Percentiles rank a stretch among this genome's conserved stretches.
These are phyloP conservation scores for Hippophae tibetana DNA, from an alignment of 306 rosid genomes.

Conservation along the genomic window DNA sequence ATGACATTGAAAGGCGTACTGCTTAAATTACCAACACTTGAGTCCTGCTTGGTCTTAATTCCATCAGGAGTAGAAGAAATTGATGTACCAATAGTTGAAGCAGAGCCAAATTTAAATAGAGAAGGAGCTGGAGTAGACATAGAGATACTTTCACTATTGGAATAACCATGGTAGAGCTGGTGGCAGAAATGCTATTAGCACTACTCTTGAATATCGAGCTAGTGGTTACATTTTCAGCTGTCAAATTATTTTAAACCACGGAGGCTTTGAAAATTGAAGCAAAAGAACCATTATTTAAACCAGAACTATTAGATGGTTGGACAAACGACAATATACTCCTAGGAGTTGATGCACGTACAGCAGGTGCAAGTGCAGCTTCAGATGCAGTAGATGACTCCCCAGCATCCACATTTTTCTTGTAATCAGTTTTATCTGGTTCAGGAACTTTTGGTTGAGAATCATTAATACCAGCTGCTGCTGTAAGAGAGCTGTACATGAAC, in stretches of 20 bases:
- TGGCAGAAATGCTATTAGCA: neutral
- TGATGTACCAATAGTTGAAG: neutral
- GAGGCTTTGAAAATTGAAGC: constrained; percentile 31
- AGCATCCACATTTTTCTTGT: constrained; percentile 19
- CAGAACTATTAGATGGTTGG: constrained; percentile 28
- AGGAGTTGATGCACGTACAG: constrained; percentile 31
- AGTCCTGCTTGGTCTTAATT: constrained; percentile 36
- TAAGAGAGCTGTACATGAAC: constrained; percentile 42
- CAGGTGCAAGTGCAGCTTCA: constrained; percentile 30
- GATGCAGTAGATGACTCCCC: constrained; percentile 30
- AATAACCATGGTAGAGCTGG: constrained; percentile 16
- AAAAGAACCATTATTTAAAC: constrained; percentile 39
- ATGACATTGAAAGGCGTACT: constrained; percentile 29
- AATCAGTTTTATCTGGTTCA: constrained; percentile 30
- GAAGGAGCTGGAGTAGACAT: constrained; percentile 20
- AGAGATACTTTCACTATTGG: constrained; percentile 14
- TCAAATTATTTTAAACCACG: constrained; percentile 23
- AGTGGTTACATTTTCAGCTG: constrained; percentile 34
- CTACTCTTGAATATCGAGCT: constrained; percentile 15
- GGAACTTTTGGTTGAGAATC: constrained; percentile 22
- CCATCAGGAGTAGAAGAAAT: constrained; percentile 2
- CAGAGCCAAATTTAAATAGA: constrained; percentile 15
- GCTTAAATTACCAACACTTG: constrained; percentile 29
- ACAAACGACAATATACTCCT: constrained; percentile 24
- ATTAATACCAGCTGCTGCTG: constrained; percentile 20